Base-by-base conservation (phyloP, 441 rosid genomes). In the Capsella rubella region DNA sequence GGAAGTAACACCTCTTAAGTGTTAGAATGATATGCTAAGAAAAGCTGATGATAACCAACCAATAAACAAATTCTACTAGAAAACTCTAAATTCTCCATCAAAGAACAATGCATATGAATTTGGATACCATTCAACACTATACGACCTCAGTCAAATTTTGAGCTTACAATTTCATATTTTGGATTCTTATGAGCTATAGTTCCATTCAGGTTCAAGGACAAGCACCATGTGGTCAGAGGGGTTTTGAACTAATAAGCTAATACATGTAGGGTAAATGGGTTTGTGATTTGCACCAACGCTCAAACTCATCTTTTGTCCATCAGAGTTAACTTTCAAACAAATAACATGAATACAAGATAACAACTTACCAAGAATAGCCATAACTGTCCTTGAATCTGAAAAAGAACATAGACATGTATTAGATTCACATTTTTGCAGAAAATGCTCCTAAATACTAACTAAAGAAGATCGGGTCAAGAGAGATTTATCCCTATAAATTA, bases 301-400 rank as follows among this genome's bases (percentile, higher is more conserved):
- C 52, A 55, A 58, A 64, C 42, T 42, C 56, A 66, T 45, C 21
- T 40, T 4, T 42, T 32, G 18, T 31, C 32, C 49, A 57, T 65
- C 31, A 40, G 50, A 37, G n/a, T 40, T 18, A 76, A 21, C 2
- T 45, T n/a, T 50, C 42, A 71, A 32, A 42, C 12, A 57, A 32
- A 77, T 58, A 57, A 34, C 53, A 37, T 71, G 65, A 59, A 46
- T 45, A 1, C 45, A 31, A 40, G 8, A 16, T 21, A 68, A 37
- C 39, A 71, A 56, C 91, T 85, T 81, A 94, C 98, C 99, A 68
- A 95, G 90, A 81, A 95, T 87, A 60, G 99, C 97, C 99, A 95
- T 95, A 75, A 95, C 99, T 2, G 99, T 95, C 88, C 97, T 89
- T 73, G 99, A 95, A 88, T 92, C 99, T 94, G 95, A 46, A 76